Conservation (phyloP, 257 asterid genomes). For the Forsythia suspensa region DNA sequence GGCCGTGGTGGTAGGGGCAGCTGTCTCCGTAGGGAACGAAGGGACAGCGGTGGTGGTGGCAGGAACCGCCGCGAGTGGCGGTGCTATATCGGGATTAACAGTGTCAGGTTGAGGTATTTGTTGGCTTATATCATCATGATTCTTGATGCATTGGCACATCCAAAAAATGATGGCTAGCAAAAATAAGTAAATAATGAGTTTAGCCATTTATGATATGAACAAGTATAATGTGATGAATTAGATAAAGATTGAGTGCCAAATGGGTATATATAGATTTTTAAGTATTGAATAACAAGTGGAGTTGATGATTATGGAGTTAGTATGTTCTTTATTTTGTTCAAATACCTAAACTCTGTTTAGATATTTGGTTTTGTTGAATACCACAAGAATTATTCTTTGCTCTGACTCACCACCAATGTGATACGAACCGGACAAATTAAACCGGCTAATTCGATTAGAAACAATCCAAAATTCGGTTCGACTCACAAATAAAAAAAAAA, state of each 20-base stretch:
- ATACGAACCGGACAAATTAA: too few species aligned
- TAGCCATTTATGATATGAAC: slow-evolving; percentile 43
- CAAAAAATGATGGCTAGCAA: slow-evolving; percentile 40
- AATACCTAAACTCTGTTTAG: slow-evolving; percentile 15
- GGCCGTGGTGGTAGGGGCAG: slow-evolving; percentile 30
- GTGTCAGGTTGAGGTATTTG: slow-evolving; percentile 28
- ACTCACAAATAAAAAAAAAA: too few species aligned
- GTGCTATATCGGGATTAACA: slow-evolving; percentile 31
- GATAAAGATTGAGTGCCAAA: slow-evolving; percentile 14
- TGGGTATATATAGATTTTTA: slow-evolving; percentile 33
- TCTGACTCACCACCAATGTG: too few species aligned
- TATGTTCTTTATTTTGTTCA: slow-evolving; percentile 6
- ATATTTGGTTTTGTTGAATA: slow-evolving; percentile 24
- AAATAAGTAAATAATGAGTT: slow-evolving; percentile 34
- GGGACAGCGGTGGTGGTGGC: slow-evolving; percentile 37
- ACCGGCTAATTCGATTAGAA: too few species aligned
- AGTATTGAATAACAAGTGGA: slow-evolving; percentile 37
- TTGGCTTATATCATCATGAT: slow-evolving; percentile 43
- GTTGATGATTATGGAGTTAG: slow-evolving; percentile 52
- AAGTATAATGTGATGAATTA: neutral
- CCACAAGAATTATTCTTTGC: too few species aligned
- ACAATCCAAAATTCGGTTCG: too few species aligned
- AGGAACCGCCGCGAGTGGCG: slow-evolving; percentile 27
- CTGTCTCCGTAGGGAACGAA: slow-evolving; percentile 35
- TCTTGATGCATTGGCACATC: slow-evolving; percentile 42